Evolutionary conservation across 2,329 filamentous ascomycete species (phyloP), one percentile per base, ranked within the genome.

Genomic region (Ceratocystis colombiana): DNA sequence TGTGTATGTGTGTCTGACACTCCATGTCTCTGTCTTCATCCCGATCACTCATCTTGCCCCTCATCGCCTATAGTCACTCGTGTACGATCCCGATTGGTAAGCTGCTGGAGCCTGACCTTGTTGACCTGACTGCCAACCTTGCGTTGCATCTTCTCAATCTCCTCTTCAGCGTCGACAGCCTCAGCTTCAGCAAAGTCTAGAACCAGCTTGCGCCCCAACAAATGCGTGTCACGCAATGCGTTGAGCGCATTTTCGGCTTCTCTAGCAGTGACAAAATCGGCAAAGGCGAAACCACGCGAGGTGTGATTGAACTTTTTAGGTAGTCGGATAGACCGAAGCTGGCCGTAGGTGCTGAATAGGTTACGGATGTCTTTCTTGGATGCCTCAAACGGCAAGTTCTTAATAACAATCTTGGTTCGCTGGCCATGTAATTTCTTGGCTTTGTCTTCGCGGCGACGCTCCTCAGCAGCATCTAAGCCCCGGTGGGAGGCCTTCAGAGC

Each of bases 301-400:
- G 86, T 85, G 71, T 87, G 85, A 78, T 96, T 90, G 75, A 96
- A 93, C 77, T 96, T 97, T 79, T 96, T 92, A 64, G 94, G 94
- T 73, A 99, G 84, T 69, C 94, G 89, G 68, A 99, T 90, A 64
- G 91, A 93, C 72, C 90, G 88, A 69, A 99, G 84, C 74, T 96
- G 88, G 59, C 94, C 95, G 76, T 96, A 97, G 45, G 90, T 86
- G 69, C 89, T 86, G 74, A 97, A 92, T 53, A 97, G 81, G 65
- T 88, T 81, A 69, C 90, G 85, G 67, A 99, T 82, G 74, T 99
- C 94, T 76, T 95, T 94, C 79, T 96, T 96, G 65, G 86, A 88
- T 62, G 89, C 88, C 78, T 97, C 90, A 79, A 99, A 99, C 22
- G 94, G 93, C 76, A 99, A 79, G 79, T 99, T 99, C 81, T 97